Evolutionary conservation across 2,329 filamentous ascomycete species (phyloP).

Genomic region (Xylariaceae sp.): DNA sequence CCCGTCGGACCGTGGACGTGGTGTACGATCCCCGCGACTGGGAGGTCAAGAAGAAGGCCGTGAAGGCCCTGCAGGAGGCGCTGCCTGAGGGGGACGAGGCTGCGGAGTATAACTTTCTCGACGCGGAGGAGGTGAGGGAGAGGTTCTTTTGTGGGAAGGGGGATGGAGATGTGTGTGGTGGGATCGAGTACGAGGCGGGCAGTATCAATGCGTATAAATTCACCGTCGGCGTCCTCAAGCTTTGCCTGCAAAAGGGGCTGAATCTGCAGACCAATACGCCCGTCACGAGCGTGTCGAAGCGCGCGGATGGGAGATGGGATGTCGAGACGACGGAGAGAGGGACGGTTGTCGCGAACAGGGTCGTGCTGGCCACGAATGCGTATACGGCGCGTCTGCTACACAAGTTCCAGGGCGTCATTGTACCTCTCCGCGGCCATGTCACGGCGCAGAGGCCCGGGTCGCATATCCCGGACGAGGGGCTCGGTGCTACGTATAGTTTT

Average conservation of each 20-base stretch:
- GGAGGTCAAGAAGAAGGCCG: conserved; percentile 32
- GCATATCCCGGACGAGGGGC: conserved; percentile 32
- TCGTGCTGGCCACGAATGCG: conserved; percentile 50
- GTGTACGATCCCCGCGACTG: conserved; percentile 46
- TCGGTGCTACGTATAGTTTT: conserved; percentile 54
- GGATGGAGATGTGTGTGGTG: conserved; percentile 37
- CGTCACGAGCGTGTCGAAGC: conserved; percentile 27
- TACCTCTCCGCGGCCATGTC: conserved; percentile 47
- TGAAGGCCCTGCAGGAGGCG: conserved; percentile 40
- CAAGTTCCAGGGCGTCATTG: conserved; percentile 40
- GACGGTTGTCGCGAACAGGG: conserved; percentile 34
- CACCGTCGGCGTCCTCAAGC: conserved; percentile 39
- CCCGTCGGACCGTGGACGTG: conserved; percentile 52
- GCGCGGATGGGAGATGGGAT: conserved; percentile 29
- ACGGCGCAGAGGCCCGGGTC: conserved; percentile 36
- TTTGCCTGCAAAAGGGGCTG: conserved; percentile 38
- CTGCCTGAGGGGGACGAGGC: conserved; percentile 38
- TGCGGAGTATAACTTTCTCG: conserved; percentile 40
- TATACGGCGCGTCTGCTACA: conserved; percentile 43
- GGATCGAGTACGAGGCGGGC: conserved; percentile 41
- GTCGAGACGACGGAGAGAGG: conserved; percentile 43
- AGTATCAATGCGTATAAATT: conserved; percentile 38
- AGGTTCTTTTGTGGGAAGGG: conserved; percentile 35
- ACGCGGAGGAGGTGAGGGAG: conserved; percentile 35
- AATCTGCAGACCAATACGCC: conserved; percentile 50